A percentile compares a stretch with the other conserved stretches of the same genome.
Evolutionary conservation across 768 basidiomycete species (phyloP).

Genomic region (Trichaptum fuscoviolaceum): DNA sequence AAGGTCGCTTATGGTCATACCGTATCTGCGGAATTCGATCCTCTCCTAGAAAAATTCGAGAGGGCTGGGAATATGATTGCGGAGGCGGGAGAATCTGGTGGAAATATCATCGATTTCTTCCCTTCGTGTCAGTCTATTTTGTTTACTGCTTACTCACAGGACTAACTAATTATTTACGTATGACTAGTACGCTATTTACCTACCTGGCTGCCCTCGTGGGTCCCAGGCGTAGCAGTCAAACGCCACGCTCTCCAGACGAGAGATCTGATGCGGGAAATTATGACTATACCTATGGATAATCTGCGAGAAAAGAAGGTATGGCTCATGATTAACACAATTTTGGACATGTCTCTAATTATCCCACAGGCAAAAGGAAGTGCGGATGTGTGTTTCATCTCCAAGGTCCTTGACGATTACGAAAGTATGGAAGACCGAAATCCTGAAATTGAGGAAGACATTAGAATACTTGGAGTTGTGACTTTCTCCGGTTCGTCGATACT

Average conservation of each 20-base stretch:
- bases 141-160: neutral
- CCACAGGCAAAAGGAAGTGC: neutral
- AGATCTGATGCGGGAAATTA: neutral
- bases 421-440: neutral
- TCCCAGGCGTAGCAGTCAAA: neutral
- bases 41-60: conserved; percentile 24
- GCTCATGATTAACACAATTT: neutral
- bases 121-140: conserved; percentile 21
- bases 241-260: neutral
- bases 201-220: neutral
- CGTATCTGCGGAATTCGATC: conserved; percentile 23
- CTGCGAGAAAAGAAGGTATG: neutral
- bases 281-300: neutral
- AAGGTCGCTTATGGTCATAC: conserved; percentile 29
- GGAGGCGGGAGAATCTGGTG: conserved; percentile 20
- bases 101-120: conserved; percentile 29
- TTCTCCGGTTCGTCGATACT: neutral
- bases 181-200: neutral
- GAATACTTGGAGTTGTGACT: neutral
- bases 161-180: neutral
- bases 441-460: neutral
- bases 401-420: neutral
- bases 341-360: neutral
- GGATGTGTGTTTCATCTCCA: neutral
- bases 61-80: conserved; percentile 19